Conservation (phyloP, 768 basidiomycete genomes). For the Tulasnella calospora region DNA sequence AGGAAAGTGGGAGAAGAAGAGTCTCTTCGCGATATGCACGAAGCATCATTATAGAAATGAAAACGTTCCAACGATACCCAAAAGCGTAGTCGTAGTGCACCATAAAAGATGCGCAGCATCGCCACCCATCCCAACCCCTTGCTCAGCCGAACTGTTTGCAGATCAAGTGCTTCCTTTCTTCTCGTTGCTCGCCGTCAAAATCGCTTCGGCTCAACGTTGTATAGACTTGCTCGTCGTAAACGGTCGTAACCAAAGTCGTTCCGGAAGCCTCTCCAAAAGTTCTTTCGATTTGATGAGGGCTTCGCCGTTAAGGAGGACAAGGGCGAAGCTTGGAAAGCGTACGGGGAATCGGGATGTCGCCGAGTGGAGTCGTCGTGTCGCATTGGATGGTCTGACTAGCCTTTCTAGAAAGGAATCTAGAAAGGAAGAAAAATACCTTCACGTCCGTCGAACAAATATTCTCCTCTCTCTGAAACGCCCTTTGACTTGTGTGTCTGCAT, state of each 20-base stretch:
- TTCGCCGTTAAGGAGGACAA: conserved; percentile 24
- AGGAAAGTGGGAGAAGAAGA: too few species aligned
- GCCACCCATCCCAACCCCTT: background rate
- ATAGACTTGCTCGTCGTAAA: background rate
- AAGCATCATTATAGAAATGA: background rate
- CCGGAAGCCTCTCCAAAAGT: background rate
- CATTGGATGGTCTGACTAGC: conserved; percentile 21
- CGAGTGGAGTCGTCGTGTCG: background rate
- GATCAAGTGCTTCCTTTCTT: background rate
- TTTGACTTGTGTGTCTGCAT: too few species aligned
- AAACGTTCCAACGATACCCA: too few species aligned
- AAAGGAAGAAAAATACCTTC: too few species aligned
- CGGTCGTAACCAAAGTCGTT: conserved; percentile 28
- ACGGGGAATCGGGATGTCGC: conserved; percentile 20
- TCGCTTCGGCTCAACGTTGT: too few species aligned
- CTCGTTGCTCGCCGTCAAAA: background rate
- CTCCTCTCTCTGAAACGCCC: too few species aligned
- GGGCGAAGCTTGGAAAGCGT: background rate
- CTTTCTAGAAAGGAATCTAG: too few species aligned
- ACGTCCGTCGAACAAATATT: too few species aligned
- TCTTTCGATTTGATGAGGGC: background rate
- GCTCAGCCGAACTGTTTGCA: background rate
- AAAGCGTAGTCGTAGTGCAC: background rate
- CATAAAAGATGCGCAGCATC: background rate
- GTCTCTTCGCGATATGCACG: background rate